Conservation (phyloP, 306 rosid species). For the Prunus mume region DNA sequence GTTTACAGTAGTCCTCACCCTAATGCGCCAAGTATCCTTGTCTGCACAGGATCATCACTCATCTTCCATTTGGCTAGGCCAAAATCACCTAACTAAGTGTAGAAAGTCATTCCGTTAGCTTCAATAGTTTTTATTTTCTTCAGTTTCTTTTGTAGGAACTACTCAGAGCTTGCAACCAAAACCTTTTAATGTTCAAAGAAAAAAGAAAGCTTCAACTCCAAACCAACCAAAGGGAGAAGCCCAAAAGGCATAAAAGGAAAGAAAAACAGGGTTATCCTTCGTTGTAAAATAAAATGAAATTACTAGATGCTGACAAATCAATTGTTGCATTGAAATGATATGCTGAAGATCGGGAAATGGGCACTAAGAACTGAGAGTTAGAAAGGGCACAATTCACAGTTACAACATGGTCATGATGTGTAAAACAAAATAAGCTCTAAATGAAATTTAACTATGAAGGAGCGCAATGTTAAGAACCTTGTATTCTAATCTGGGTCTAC, state of each 20-base stretch:
- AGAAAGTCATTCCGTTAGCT: slow-evolving; percentile 21
- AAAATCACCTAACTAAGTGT: slow-evolving; percentile 74
- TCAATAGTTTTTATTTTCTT: not conserved
- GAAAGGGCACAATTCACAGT: too few relatives aligned
- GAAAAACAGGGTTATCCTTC: not conserved
- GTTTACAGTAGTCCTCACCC: slow-evolving; percentile 50
- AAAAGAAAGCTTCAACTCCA: not conserved
- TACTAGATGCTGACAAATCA: too few relatives aligned
- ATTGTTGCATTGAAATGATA: too few relatives aligned
- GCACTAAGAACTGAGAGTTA: too few relatives aligned
- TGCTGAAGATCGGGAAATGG: too few relatives aligned
- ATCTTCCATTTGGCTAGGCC: slow-evolving; percentile 81
- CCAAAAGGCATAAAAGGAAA: not conserved
- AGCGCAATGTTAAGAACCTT: too few relatives aligned
- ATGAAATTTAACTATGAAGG: too few relatives aligned
- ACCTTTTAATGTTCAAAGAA: not conserved
- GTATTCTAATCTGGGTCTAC: not conserved
- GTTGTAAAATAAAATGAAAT: too few relatives aligned
- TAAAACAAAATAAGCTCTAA: too few relatives aligned
- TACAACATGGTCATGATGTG: too few relatives aligned
- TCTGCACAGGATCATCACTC: slow-evolving; percentile 44
- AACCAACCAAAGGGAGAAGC: not conserved
- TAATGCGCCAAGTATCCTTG: slow-evolving; percentile 79
- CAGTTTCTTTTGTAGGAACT: not conserved
- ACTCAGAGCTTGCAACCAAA: not conserved